A percentile compares a stretch with the other conserved stretches of the same genome.
These are phyloP conservation scores for Tetrastigma voinierianum DNA, from an alignment of 164 flowering plant species.

Conservation along the genomic window DNA sequence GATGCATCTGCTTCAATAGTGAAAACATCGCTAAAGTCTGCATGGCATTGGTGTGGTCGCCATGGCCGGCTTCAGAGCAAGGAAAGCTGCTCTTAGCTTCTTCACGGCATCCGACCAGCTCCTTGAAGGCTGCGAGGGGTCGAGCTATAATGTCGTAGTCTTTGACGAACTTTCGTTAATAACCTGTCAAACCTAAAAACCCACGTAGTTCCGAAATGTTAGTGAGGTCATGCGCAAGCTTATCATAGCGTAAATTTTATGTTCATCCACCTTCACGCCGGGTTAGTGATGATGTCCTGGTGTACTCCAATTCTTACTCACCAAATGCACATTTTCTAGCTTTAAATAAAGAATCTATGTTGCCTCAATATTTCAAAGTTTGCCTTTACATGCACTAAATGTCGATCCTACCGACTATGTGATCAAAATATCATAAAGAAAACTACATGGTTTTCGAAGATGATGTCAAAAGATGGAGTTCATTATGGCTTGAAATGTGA, in stretches of 20 bases:
- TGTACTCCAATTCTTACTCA: too few species aligned
- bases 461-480: too few species aligned
- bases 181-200: background rate
- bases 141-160: background rate
- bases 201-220: background rate
- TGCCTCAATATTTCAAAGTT: background rate
- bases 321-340: background rate
- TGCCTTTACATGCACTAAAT: background rate
- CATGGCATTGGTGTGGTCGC: too few species aligned
- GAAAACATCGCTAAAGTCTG: too few species aligned
- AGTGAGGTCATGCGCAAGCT: background rate
- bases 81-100: too few species aligned
- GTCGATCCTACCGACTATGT: background rate
- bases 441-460: too few species aligned
- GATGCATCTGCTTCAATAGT: too few species aligned
- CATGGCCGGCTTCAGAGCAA: too few species aligned
- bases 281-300: background rate
- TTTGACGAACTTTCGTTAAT: background rate
- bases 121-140: background rate
- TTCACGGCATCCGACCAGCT: too few species aligned
- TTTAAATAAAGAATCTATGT: background rate
- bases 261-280: background rate
- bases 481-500: too few species aligned
- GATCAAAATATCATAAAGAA: background rate
- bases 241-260: background rate